These are phyloP conservation scores for Geopyxis carbonaria DNA, from an alignment of 495 filamentous ascomycete species.

Conservation along the genomic window DNA sequence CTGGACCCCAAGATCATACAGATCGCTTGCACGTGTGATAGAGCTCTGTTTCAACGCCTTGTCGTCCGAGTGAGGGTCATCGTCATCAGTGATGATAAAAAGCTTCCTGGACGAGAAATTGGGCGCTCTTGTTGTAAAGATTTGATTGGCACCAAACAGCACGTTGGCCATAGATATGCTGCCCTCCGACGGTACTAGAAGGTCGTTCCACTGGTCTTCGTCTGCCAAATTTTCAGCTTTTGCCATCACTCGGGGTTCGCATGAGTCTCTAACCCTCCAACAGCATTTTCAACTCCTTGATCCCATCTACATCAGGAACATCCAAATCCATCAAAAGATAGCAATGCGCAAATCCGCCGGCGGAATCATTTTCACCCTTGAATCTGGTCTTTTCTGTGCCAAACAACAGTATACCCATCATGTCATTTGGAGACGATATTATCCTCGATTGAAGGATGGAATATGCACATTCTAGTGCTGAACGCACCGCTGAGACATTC, in stretches of 20 bases:
- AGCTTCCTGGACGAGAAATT: conserved; percentile 84
- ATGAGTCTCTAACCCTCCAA: conserved; percentile 36
- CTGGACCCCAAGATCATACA: conserved; percentile 83
- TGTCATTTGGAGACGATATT: conserved; percentile 87
- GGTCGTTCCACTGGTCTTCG: conserved; percentile 47
- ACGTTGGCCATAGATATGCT: conserved; percentile 72
- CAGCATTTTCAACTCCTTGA: conserved; percentile 56
- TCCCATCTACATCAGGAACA: conserved; percentile 68
- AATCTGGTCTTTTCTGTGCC: conserved; percentile 79
- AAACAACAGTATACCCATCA: conserved; percentile 95
- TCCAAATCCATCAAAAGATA: conserved; percentile 84
- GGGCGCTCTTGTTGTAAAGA: conserved; percentile 86
- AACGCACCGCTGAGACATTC: conserved; percentile 44
- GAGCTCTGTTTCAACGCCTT: conserved; percentile 56
- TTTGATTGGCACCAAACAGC: conserved; percentile 86
- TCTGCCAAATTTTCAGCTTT: too few relatives aligned
- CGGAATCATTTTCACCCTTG: conserved; percentile 44
- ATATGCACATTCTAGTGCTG: conserved; percentile 82
- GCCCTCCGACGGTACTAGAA: conserved; percentile 50
- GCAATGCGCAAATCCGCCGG: conserved; percentile 68
- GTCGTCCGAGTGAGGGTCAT: conserved; percentile 61
- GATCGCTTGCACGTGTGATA: conserved; percentile 74
- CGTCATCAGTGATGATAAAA: conserved; percentile 91
- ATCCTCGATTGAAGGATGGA: conserved; percentile 94
- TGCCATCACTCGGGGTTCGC: background rate